These are phyloP conservation scores for Penicillium simplicissimum DNA, from an alignment of 495 filamentous ascomycete species.

Conservation along the genomic window DNA sequence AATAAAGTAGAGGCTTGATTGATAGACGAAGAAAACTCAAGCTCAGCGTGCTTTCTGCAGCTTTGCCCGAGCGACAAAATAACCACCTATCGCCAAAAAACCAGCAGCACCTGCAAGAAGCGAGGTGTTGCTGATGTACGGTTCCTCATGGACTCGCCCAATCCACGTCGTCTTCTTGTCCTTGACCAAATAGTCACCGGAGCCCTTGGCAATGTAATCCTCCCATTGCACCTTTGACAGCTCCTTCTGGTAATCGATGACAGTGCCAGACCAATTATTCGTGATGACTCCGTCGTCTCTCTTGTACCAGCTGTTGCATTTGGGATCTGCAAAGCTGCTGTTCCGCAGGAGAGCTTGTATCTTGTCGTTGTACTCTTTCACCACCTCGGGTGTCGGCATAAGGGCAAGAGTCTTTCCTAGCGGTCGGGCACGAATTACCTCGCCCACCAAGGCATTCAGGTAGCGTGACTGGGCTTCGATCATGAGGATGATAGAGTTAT, in stretches of 20 bases:
- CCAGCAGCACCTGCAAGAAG: conserved; percentile 37
- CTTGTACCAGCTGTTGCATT: conserved; percentile 61
- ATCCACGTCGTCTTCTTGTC: conserved; percentile 37
- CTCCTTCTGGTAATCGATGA: conserved; percentile 51
- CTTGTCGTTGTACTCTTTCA: conserved; percentile 46
- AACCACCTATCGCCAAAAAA: conserved; percentile 22
- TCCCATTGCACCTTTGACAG: conserved; percentile 46
- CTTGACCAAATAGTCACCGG: conserved; percentile 31
- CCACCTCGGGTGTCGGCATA: conserved; percentile 32
- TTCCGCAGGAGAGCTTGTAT: conserved; percentile 46
- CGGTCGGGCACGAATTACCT: conserved; percentile 38
- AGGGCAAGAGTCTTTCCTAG: conserved; percentile 42
- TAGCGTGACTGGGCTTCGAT: conserved; percentile 60
- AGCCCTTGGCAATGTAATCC: conserved; percentile 48
- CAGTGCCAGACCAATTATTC: conserved; percentile 57
- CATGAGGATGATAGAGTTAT: conserved; percentile 60
- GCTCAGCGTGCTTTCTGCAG: conserved; percentile 3
- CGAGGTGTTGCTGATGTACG: conserved; percentile 32
- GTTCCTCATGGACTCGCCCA: conserved; percentile 49
- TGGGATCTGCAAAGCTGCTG: conserved; percentile 53
- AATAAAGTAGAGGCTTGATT: neutral
- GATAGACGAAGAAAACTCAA: neutral
- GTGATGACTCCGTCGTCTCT: conserved; percentile 53
- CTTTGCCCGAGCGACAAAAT: conserved; percentile 13
- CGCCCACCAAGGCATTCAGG: conserved; percentile 46